Base-by-base conservation (phyloP, 2,329 filamentous ascomycete species). In the Cadophora luteo-olivacea region DNA sequence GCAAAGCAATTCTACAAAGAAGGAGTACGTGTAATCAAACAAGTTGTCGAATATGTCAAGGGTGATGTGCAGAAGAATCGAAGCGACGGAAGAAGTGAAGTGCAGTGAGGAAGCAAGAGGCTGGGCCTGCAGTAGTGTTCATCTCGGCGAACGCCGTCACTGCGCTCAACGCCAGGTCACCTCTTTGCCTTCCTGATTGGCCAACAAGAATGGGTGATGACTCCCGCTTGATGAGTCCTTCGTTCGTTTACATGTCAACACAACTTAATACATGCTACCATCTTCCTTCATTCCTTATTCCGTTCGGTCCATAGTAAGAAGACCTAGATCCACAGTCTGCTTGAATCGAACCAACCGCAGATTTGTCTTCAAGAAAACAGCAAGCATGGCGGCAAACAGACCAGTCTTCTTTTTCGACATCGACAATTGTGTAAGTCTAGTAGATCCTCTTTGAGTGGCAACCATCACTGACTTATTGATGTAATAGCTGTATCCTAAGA, bases 321-420 rank as follows among this genome's bases (percentile, higher is more conserved):
- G 36, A 22, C 22, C 57, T 41, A n/a, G 16, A 6, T 45, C 36
- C 12, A 24, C 12, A 60, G 24, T 3, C 12, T 29, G 25, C 24
- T 38, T 60, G 36, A 25, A 29, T n/a, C 36, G 29, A 22, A 60
- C 12, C 24, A n/a, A 29, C 24, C 12, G 24, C 12, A 60, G 36
- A 25, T 60, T 41, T 25, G 57, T 60, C 8, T 60, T 8, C n/a
- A 60, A 36, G 36, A 55, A 25, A 4, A n/a, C 14, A 25, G 25
- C 52, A 45, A 63, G 1, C 41, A 70, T 72, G 70, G 64, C 69
- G 69, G 68, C 70, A 7, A 60, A 70, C 51, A 79, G 87, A 70
- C 84, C 85, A 1, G 84, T 92, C 24, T 87, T 89, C 79, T 89
- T 88, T 80, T 98, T 97, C 78, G 96, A 99, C 79, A 98, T 99